A percentile compares a stretch with the other conserved stretches of the same genome.
These are phyloP conservation scores for Thelephora terrestris DNA, from an alignment of 1,284 basidiomycete species.

Conservation along the genomic window DNA sequence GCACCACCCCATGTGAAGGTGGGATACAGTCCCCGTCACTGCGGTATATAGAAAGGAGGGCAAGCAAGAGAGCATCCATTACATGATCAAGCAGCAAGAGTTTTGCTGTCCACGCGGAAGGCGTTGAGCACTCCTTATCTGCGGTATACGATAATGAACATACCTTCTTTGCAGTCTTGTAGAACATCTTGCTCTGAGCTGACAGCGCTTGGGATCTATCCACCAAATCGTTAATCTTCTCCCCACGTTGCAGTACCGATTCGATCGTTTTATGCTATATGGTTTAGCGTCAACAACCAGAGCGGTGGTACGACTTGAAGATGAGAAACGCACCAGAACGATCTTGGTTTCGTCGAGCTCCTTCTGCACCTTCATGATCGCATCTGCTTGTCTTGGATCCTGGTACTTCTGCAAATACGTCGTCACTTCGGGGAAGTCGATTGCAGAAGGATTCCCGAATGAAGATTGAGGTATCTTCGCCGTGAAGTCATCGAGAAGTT, in stretches of 20 bases:
- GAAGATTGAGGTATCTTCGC: conserved; percentile 67
- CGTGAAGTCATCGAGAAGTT: conserved; percentile 90
- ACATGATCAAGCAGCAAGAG: conserved; percentile 50
- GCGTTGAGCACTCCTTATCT: not conserved
- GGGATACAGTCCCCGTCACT: no score
- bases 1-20: no score
- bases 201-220: conserved; percentile 91
- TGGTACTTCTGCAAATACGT: conserved; percentile 91
- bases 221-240: conserved; percentile 95
- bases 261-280: conserved; percentile 97
- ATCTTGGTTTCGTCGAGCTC: conserved; percentile 99
- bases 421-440: conserved; percentile 65
- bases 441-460: conserved; percentile 50
- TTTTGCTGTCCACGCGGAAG: conserved; percentile 42
- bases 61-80: conserved; percentile 1
- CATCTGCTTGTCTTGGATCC: conserved; percentile 96
- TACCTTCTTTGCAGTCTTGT: conserved; percentile 74
- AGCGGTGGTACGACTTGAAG: not conserved
- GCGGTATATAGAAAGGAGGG: no score
- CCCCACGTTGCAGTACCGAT: conserved; percentile 90
- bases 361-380: conserved; percentile 97
- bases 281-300: not conserved
- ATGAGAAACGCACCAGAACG: conserved; percentile 55
- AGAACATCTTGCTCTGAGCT: conserved; percentile 86
- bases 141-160: conserved; percentile 9